Percentiles rank a stretch among this genome's conserved stretches.
Conservation (phyloP, 2,329 filamentous ascomycete species). For the Trichoderma afroharzianum region DNA sequence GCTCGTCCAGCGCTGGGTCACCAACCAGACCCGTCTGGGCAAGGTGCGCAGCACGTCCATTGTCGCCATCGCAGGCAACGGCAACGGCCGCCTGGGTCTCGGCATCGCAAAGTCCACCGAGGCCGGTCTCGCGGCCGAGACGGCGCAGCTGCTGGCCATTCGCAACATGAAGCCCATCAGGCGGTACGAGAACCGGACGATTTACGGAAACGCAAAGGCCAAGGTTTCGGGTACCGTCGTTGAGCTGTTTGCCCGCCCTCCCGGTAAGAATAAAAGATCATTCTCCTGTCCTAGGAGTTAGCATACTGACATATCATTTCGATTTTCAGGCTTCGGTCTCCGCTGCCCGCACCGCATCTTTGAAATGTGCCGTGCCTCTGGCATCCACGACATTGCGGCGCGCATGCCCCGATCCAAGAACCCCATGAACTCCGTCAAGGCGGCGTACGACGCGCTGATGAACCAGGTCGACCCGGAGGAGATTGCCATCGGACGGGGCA, state of each 20-base stretch:
- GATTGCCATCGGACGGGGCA: constrained; percentile 82
- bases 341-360: constrained; percentile 89
- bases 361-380: constrained; percentile 84
- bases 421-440: constrained; percentile 97
- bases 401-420: constrained; percentile 82
- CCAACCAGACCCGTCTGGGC: constrained; percentile 93
- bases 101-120: constrained; percentile 89
- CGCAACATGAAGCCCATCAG: constrained; percentile 90
- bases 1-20: constrained; percentile 69
- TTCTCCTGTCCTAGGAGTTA: not conserved
- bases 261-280: constrained; percentile 58
- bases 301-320: not conserved
- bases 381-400: constrained; percentile 83
- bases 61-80: constrained; percentile 81
- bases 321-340: constrained; percentile 77
- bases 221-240: constrained; percentile 90
- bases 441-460: constrained; percentile 75
- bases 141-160: constrained; percentile 78
- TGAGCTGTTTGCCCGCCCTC: constrained; percentile 75
- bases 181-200: constrained; percentile 87
- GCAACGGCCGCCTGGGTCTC: constrained; percentile 78
- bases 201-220: constrained; percentile 75
- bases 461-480: constrained; percentile 85
- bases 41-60: constrained; percentile 78
- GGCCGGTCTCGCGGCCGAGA: constrained; percentile 59